Conservation (phyloP, 2,329 filamentous ascomycete species). For the Pseudopyricularia cyperi region DNA sequence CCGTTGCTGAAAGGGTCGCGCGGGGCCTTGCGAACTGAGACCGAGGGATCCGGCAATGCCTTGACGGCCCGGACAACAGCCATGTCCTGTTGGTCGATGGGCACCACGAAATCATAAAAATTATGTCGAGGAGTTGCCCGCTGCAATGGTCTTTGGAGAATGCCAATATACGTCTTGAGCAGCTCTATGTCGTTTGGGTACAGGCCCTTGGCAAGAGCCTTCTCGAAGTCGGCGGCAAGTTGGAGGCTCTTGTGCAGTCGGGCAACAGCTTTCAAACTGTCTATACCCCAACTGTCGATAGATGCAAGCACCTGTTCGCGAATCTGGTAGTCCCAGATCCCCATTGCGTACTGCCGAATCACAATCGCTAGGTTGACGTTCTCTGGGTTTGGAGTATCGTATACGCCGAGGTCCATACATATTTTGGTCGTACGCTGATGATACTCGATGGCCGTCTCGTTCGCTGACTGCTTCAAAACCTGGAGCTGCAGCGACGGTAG, state of each 20-base stretch:
- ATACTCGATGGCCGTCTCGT: constrained; percentile 39
- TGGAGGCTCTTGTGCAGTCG: constrained; percentile 41
- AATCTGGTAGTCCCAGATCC: constrained; percentile 33
- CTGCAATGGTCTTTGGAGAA: constrained; percentile 29
- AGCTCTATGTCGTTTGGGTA: constrained; percentile 25
- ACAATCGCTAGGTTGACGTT: constrained; percentile 16
- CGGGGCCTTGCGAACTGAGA: constrained; percentile 34
- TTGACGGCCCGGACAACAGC: constrained; percentile 28
- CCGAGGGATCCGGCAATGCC: constrained; percentile 34
- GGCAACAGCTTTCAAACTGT: constrained; percentile 26
- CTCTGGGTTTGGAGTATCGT: constrained; percentile 9
- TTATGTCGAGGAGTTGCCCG: constrained; percentile 6
- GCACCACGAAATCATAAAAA: constrained; percentile 21
- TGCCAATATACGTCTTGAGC: constrained; percentile 34
- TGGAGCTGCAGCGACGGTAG: constrained; percentile 39
- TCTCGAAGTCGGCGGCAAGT: constrained; percentile 41
- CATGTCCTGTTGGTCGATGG: constrained; percentile 18
- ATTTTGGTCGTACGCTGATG: constrained; percentile 29
- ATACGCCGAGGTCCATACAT: constrained; percentile 18
- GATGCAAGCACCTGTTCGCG: constrained; percentile 27
- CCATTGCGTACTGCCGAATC: constrained; percentile 34
- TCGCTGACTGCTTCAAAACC: constrained; percentile 36
- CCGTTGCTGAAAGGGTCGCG: constrained; percentile 41
- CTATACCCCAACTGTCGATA: constrained; percentile 8
- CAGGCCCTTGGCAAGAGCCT: constrained; percentile 31